These are phyloP conservation scores for Apiospora pterosperma DNA, from an alignment of 2,329 filamentous ascomycete species.

Conservation along the genomic window DNA sequence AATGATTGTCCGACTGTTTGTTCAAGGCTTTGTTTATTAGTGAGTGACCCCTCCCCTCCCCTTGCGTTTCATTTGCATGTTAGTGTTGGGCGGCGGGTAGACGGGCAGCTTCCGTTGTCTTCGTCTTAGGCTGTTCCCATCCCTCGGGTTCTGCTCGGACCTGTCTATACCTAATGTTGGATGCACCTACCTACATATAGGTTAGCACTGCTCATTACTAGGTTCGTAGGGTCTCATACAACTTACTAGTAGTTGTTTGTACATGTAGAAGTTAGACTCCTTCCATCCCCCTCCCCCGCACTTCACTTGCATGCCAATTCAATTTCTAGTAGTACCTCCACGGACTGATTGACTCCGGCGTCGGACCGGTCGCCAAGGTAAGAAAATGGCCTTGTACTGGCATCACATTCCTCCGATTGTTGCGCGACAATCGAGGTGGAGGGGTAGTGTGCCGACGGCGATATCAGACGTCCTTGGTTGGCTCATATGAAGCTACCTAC, in stretches of 20 bases:
- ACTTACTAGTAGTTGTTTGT: no score
- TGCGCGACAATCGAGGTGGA: not conserved
- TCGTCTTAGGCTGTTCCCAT: not conserved
- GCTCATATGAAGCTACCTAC: not conserved
- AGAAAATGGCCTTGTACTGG: not conserved
- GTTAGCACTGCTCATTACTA: not conserved
- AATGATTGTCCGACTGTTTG: not conserved
- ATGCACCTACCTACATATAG: not conserved
- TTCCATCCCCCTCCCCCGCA: not conserved
- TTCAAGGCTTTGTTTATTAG: not conserved
- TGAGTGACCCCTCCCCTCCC: not conserved
- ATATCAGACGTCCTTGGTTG: not conserved
- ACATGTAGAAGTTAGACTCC: not conserved
- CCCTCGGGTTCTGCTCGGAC: constrained; percentile 4
- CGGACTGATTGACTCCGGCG: not conserved
- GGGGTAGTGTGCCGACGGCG: not conserved
- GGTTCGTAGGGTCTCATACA: no score
- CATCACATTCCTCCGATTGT: not conserved
- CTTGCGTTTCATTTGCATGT: not conserved
- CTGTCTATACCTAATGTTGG: not conserved
- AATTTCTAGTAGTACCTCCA: no score
- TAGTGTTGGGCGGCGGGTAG: constrained; percentile 3
- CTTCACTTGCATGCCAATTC: not conserved
- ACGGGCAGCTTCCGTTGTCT: constrained; percentile 3
- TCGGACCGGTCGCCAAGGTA: not conserved